Evolutionary conservation across 1,284 basidiomycete genomes (phyloP).

Genomic region (Anthracocystis walkeri): DNA sequence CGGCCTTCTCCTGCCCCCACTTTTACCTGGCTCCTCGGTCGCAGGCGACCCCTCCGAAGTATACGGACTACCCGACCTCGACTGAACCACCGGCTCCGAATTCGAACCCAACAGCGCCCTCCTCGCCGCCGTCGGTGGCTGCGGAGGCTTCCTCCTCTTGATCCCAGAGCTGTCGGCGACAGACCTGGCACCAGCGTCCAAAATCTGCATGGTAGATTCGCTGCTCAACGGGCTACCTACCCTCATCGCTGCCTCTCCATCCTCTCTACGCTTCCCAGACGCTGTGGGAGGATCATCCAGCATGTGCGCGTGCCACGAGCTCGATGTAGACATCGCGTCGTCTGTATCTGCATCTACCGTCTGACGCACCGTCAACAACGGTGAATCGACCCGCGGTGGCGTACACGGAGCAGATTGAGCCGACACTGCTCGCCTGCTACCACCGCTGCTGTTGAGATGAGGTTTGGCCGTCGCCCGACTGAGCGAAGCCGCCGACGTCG

Average conservation of each 20-base stretch:
- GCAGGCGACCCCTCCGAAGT: background rate
- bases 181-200: conserved; percentile 1
- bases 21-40: conserved; percentile 4
- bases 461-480: conserved; percentile 5
- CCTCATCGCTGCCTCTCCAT: background rate
- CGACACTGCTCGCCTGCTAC: conserved; percentile 16
- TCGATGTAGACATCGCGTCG: conserved; percentile 28
- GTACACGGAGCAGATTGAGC: conserved; percentile 48
- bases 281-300: conserved; percentile 18
- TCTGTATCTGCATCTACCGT: conserved; percentile 11
- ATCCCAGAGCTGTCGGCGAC: conserved; percentile 2
- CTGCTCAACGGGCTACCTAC: conserved; percentile 21
- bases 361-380: background rate
- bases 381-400: conserved; percentile 42
- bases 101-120: conserved; percentile 20
- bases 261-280: conserved; percentile 5
- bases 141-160: conserved; percentile 32
- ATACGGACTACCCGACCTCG: conserved; percentile 7
- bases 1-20: conserved; percentile 6
- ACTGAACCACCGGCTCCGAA: conserved; percentile 5
- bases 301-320: conserved; percentile 57
- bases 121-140: conserved; percentile 21
- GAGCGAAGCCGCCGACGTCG: conserved; percentile 26
- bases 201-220: conserved; percentile 20
- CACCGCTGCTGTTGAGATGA: background rate